Base-by-base conservation (phyloP, 345 rosid species). In the Crucihimalaya himalaica region DNA sequence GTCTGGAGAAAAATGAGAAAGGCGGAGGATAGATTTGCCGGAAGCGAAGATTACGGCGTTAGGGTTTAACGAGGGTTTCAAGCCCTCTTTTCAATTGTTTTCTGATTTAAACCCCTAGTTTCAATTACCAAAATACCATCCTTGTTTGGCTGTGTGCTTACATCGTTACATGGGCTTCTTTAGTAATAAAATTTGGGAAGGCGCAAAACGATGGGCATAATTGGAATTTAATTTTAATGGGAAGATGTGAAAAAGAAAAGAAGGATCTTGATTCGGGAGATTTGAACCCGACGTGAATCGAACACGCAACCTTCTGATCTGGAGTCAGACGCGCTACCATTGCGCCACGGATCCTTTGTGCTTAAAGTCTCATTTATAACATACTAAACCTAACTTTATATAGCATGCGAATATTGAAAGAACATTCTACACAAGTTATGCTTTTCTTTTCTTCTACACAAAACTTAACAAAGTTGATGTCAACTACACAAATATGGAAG, bases 301-400 rank as follows among this genome's bases (percentile, higher is more conserved):
- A 92, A 86, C 92, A 85, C 90, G 90, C 97, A 88, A 93, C 92
- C 98, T 93, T 93, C 93, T 88, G 95, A 90, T 86, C 93, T 86
- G 93, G 98, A 87, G 97, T 87, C 95, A 87, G 95, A 90, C 93
- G 93, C 91, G 93, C 98, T 88, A 90, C 93, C 98, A 87, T 92
- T 92, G 97, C 91, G 93, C 93, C 96, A 87, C 91, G 85, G 91
- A 87, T 88, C 96, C 96, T 63, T 21, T 1, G 7, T 58, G 0
- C n/a, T 12, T 6, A 0, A 2, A 0, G 0, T 0, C 1, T 4
- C 16, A 1, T 35, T 0, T 11, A 20, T 58, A 6, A 19, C 3
- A 13, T 1, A 0, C 13, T n/a, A 3, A 29, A 1, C 0, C 4
- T 1, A 35, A 3, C 40, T 35, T 35, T 3, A 35, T 34, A 27